These are phyloP conservation scores for Boletus huronensis DNA, from an alignment of 768 basidiomycete species.

Conservation along the genomic window DNA sequence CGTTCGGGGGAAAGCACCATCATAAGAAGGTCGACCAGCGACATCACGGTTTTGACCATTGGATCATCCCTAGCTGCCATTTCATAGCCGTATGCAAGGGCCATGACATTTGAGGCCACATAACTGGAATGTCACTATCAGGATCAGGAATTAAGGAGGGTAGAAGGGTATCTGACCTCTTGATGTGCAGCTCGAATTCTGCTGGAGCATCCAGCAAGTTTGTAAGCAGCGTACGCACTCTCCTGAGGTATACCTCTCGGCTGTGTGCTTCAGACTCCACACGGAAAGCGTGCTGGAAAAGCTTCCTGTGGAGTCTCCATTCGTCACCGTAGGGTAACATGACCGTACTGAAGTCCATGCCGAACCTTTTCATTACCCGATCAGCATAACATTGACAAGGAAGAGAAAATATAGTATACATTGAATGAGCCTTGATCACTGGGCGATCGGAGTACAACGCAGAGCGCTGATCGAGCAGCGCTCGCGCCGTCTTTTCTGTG, in stretches of 20 bases:
- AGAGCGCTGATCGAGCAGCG: constrained; percentile 27
- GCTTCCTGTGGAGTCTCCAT: constrained; percentile 31
- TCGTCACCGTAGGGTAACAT: constrained; percentile 28
- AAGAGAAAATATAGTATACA: constrained; percentile 6
- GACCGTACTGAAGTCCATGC: constrained; percentile 27
- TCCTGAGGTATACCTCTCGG: constrained; percentile 21
- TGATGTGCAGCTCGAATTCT: constrained; percentile 25
- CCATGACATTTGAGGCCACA: constrained; percentile 26
- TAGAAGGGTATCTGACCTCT: neutral
- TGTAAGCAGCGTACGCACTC: constrained; percentile 18
- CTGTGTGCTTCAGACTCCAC: constrained; percentile 17
- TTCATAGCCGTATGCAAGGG: constrained; percentile 26
- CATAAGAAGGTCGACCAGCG: constrained; percentile 16
- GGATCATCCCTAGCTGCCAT: constrained; percentile 16
- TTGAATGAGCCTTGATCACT: constrained; percentile 7
- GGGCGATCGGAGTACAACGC: constrained; percentile 29
- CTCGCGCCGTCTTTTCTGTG: constrained; percentile 27
- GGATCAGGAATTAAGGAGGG: too few relatives aligned
- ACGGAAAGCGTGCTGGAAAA: constrained; percentile 28
- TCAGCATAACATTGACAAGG: neutral
- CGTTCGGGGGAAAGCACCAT: constrained; percentile 21
- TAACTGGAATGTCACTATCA: constrained; percentile 9
- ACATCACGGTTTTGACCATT: constrained; percentile 17
- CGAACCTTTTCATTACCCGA: constrained; percentile 17
- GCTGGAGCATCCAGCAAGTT: constrained; percentile 22